A percentile compares a stretch with the other conserved stretches of the same genome.
These are phyloP conservation scores for Clarireedia homoeocarpa DNA, from an alignment of 2,329 filamentous ascomycete genomes.

Conservation along the genomic window DNA sequence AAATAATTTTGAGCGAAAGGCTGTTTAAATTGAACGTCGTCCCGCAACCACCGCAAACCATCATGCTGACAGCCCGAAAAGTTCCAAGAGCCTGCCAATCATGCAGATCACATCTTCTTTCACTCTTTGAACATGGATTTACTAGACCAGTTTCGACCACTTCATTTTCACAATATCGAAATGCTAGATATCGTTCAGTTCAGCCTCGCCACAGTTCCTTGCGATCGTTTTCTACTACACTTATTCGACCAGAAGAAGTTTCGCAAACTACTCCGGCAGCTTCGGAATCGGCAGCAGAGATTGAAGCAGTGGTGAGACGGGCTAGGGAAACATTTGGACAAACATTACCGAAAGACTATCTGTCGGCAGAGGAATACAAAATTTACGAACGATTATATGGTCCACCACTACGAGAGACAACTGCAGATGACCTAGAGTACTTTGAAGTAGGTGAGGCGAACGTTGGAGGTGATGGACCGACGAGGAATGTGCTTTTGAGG, in stretches of 20 bases:
- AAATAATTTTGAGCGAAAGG: no score
- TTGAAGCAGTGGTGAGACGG: slow-evolving; percentile 59
- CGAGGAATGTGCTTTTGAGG: slow-evolving; percentile 41
- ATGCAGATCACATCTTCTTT: slow-evolving; percentile 29
- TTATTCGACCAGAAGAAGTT: slow-evolving; percentile 9
- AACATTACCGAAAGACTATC: slow-evolving; percentile 61
- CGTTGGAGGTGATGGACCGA: slow-evolving; percentile 43
- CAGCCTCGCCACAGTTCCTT: slow-evolving; percentile 9
- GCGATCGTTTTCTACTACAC: slow-evolving; percentile 18
- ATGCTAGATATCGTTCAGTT: slow-evolving; percentile 10
- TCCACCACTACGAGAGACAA: slow-evolving; percentile 56
- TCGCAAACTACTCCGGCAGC: not conserved
- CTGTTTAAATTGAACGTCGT: no score
- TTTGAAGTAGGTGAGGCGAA: slow-evolving; percentile 27
- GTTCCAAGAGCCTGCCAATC: slow-evolving; percentile 27
- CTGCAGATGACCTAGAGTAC: slow-evolving; percentile 48
- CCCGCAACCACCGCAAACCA: not conserved
- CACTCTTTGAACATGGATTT: slow-evolving; percentile 30
- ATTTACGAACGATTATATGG: slow-evolving; percentile 80
- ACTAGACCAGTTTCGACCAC: slow-evolving; percentile 12
- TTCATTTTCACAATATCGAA: slow-evolving; percentile 3
- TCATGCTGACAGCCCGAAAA: slow-evolving; percentile 26
- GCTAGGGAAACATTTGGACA: slow-evolving; percentile 72
- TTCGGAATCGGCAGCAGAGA: slow-evolving; percentile 27
- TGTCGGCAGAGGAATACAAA: slow-evolving; percentile 62